A percentile compares a stretch with the other conserved stretches of the same genome.
phyloP scores from a whole-genome alignment of 495 filamentous ascomycete species.

The Talaromyces trachyspermus region DNA sequence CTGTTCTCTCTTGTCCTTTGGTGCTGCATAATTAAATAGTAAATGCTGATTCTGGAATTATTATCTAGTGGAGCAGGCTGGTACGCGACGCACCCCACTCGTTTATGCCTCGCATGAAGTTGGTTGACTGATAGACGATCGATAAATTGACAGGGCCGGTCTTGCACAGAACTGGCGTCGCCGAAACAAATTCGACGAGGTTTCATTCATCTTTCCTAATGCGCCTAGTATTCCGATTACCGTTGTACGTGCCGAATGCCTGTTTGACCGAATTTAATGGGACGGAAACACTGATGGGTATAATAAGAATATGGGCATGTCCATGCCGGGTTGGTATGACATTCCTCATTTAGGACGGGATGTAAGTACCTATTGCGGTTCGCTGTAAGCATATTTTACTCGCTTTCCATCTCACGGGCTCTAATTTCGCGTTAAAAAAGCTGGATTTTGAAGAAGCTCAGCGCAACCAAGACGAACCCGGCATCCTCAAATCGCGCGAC shows the following conservation, averaged over 20 bases:
- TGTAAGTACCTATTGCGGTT: conserved; percentile 25
- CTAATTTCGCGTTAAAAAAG: too few species aligned
- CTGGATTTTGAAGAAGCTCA: conserved; percentile 42
- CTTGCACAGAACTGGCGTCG: conserved; percentile 87
- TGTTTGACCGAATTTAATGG: background rate
- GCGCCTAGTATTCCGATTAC: conserved; percentile 88
- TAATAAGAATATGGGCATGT: conserved; percentile 68
- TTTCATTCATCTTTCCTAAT: conserved; percentile 88
- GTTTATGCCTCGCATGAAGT: background rate
- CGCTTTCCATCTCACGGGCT: too few species aligned
- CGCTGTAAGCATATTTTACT: too few species aligned
- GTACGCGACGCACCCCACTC: conserved; percentile 33
- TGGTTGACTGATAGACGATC: background rate
- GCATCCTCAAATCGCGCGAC: conserved; percentile 63
- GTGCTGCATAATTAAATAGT: background rate
- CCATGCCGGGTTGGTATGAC: conserved; percentile 91
- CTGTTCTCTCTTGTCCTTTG: conserved; percentile 13
- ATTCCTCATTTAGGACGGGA: conserved; percentile 54
- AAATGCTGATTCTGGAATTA: conserved; percentile 4
- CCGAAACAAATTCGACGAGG: conserved; percentile 75
- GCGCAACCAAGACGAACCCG: conserved; percentile 65
- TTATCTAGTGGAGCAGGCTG: conserved; percentile 56
- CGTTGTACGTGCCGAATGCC: conserved; percentile 47
- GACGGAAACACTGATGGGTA: background rate
- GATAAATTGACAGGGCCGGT: conserved; percentile 45